Percentiles rank a stretch among this genome's conserved stretches.
These are phyloP conservation scores for Periconia sp. DNA, from an alignment of 2,329 filamentous ascomycete species.

Conservation along the genomic window DNA sequence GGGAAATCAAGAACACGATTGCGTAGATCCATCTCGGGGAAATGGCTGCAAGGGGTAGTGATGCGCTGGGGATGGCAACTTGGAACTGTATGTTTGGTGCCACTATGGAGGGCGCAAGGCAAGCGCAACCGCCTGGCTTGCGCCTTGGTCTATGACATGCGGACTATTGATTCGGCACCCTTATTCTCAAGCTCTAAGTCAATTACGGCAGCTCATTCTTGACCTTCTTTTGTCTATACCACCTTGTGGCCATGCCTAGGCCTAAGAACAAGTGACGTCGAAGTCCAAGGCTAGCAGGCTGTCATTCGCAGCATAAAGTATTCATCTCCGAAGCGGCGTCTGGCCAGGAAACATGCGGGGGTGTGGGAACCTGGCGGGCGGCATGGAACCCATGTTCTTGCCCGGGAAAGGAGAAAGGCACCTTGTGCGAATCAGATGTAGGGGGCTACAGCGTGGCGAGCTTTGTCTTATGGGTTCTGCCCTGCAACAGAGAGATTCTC, in stretches of 20 bases:
- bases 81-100: constrained; percentile 12
- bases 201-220: no score
- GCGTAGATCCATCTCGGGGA: constrained; percentile 34
- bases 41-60: constrained; percentile 26
- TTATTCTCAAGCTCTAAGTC: no score
- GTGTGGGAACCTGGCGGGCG: constrained; percentile 5
- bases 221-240: no score
- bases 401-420: constrained; percentile 13
- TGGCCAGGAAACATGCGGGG: constrained; percentile 15
- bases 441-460: constrained; percentile 19
- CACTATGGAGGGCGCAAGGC: constrained; percentile 17
- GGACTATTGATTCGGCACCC: background rate
- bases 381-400: constrained; percentile 10
- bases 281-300: constrained; percentile 13
- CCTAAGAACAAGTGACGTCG: constrained; percentile 30
- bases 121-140: background rate
- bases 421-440: constrained; percentile 24
- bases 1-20: constrained; percentile 13
- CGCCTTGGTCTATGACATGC: background rate
- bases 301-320: constrained; percentile 28
- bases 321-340: constrained; percentile 29
- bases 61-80: constrained; percentile 18
- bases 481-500: constrained; percentile 19
- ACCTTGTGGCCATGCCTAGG: no score
- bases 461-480: constrained; percentile 11